Evolutionary conservation across 2,329 filamentous ascomycete genomes (phyloP).

Genomic region (Beauveria bassiana): DNA sequence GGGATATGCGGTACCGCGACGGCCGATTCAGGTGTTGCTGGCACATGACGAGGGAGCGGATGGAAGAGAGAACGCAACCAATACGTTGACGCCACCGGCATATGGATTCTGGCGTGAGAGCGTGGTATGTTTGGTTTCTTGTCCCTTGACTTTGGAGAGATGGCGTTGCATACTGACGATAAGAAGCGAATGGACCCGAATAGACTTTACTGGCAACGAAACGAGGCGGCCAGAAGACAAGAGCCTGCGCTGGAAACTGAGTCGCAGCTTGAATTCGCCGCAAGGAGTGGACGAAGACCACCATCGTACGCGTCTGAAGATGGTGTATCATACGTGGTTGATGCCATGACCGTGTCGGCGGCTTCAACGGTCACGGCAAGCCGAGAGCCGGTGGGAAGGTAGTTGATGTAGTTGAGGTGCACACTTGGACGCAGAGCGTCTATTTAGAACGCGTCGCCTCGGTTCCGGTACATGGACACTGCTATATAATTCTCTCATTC

Average conservation of each 20-base stretch:
- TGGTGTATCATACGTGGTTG: constrained; percentile 63
- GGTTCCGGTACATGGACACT: background rate
- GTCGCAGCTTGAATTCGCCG: constrained; percentile 21
- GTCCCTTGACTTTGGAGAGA: no score
- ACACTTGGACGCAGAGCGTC: background rate
- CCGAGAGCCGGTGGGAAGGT: background rate
- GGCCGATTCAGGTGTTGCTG: constrained; percentile 70
- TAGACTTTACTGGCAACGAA: constrained; percentile 72
- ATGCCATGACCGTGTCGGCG: constrained; percentile 54
- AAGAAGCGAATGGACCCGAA: constrained; percentile 67
- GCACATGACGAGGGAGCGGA: constrained; percentile 65
- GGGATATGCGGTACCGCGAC: constrained; percentile 61
- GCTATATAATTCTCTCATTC: background rate
- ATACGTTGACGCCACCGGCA: constrained; percentile 63
- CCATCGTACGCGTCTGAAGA: constrained; percentile 73
- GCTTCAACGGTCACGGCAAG: background rate
- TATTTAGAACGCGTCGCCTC: background rate
- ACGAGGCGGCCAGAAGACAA: constrained; percentile 30
- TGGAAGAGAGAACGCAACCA: constrained; percentile 45
- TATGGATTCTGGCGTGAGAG: constrained; percentile 81
- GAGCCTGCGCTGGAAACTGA: constrained; percentile 6
- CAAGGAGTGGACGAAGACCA: constrained; percentile 37
- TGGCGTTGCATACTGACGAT: constrained; percentile 8
- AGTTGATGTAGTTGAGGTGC: background rate
- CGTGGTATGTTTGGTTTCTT: constrained; percentile 50